phyloP scores from a whole-genome alignment of 441 rosid species.

The Pelargonium citronellum region DNA sequence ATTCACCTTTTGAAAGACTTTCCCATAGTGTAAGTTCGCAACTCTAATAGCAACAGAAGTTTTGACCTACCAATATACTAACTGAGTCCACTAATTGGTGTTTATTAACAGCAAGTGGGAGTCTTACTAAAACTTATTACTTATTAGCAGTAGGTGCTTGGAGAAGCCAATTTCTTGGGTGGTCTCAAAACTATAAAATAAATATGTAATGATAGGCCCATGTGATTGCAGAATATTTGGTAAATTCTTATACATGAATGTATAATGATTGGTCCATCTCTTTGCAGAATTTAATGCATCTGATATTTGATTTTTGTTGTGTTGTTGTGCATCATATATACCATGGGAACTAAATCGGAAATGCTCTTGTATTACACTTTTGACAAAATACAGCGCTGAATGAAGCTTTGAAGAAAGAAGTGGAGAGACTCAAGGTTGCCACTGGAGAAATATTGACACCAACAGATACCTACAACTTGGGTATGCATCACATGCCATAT shows the following conservation, averaged over 20 bases:
- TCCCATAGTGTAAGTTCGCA: background rate
- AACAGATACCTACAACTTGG: conserved; percentile 57
- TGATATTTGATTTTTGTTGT: conserved; percentile 1
- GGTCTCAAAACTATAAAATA: background rate
- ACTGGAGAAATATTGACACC: conserved; percentile 69
- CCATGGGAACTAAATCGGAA: background rate
- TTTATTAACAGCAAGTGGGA: too few species aligned
- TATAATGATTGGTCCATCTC: conserved; percentile 3
- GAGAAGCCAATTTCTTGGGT: background rate
- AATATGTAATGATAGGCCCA: background rate
- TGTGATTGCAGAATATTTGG: background rate
- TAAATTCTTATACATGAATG: background rate
- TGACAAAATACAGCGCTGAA: conserved; percentile 53
- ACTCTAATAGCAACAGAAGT: background rate
- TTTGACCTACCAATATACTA: background rate
- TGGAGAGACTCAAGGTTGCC: conserved; percentile 73
- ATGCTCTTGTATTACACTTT: background rate
- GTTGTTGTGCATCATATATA: background rate
- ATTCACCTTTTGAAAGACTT: background rate
- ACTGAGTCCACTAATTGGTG: background rate
- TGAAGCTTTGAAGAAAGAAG: conserved; percentile 83
- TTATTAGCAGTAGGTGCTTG: too few species aligned
- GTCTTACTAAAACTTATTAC: too few species aligned
- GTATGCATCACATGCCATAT: conserved; percentile 65
- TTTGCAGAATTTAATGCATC: conserved; percentile 6